Conservation (phyloP, 2,329 filamentous ascomycete genomes). For the Fusarium heterosporum region DNA sequence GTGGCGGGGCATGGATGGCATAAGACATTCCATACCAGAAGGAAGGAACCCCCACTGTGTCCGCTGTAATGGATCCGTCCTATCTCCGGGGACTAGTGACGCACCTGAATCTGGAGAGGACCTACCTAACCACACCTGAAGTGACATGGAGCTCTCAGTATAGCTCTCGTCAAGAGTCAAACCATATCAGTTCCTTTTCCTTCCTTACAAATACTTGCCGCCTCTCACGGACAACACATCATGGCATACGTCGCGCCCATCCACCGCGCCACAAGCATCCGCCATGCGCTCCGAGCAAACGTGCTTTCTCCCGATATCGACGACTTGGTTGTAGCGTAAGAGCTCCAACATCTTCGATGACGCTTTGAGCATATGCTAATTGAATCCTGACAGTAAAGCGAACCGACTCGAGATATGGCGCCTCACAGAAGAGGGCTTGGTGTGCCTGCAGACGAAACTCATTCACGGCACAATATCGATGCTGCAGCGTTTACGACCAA, state of each 20-base stretch:
- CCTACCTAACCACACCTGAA: slow-evolving; percentile 5
- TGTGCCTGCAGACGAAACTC: slow-evolving; percentile 73
- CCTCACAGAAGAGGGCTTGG: slow-evolving; percentile 71
- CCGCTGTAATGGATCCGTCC: slow-evolving; percentile 35
- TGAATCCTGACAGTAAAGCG: slow-evolving; percentile 70
- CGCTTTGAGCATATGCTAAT: slow-evolving; percentile 48
- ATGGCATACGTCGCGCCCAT: slow-evolving; percentile 98
- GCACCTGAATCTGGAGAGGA: slow-evolving; percentile 32
- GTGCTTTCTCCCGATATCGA: slow-evolving; percentile 81
- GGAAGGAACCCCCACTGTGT: slow-evolving; percentile 36
- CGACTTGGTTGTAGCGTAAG: slow-evolving; percentile 89
- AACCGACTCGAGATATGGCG: slow-evolving; percentile 89
- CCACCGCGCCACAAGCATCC: slow-evolving; percentile 89
- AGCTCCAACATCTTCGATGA: slow-evolving; percentile 22
- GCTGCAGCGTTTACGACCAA: slow-evolving; percentile 82
- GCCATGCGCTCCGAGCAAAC: slow-evolving; percentile 85
- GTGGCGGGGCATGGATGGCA: background rate
- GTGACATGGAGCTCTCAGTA: slow-evolving; percentile 43
- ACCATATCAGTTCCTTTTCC: slow-evolving; percentile 13
- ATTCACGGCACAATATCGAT: slow-evolving; percentile 90
- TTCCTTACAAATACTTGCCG: background rate
- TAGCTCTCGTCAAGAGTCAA: slow-evolving; percentile 46
- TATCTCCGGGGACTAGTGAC: slow-evolving; percentile 47
- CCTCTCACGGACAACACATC: slow-evolving; percentile 25
- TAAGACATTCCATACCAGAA: slow-evolving; percentile 6